These are phyloP conservation scores for Penicillium macrosclerotiorum DNA, from an alignment of 495 filamentous ascomycete genomes.

Conservation along the genomic window DNA sequence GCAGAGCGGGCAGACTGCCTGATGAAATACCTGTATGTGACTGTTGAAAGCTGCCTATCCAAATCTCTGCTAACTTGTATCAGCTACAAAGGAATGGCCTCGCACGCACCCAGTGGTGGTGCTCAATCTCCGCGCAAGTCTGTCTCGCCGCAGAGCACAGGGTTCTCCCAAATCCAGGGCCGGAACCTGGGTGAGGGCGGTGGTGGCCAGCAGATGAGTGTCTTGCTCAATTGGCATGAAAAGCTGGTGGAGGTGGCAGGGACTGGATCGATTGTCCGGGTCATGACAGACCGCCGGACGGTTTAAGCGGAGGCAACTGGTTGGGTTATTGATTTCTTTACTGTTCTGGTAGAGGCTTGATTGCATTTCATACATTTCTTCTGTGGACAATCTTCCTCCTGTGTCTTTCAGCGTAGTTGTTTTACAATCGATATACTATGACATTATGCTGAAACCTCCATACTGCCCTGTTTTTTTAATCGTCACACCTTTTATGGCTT, in stretches of 20 bases:
- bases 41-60: too few species aligned
- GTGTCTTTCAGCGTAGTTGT: conserved; percentile 29
- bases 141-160: conserved; percentile 76
- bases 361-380: conserved; percentile 26
- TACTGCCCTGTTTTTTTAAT: conserved; percentile 3
- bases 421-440: conserved; percentile 32
- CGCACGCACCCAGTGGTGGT: conserved; percentile 31
- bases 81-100: conserved; percentile 84
- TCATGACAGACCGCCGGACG: conserved; percentile 89
- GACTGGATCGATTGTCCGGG: conserved; percentile 79
- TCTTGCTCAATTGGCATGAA: conserved; percentile 92
- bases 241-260: conserved; percentile 90
- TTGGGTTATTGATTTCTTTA: conserved; percentile 12
- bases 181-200: conserved; percentile 70
- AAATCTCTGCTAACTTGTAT: conserved; percentile 9
- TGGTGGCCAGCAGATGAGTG: conserved; percentile 86
- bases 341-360: conserved; percentile 27
- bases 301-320: conserved; percentile 52
- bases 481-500: conserved; percentile 28
- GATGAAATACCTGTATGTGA: conserved; percentile 54
- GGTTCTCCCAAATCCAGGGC: conserved; percentile 76
- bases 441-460: conserved; percentile 16
- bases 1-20: conserved; percentile 59
- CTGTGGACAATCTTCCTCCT: conserved; percentile 16
- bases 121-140: conserved; percentile 44